These are phyloP conservation scores for Reticulascus tulasneorum DNA, from an alignment of 2,329 filamentous ascomycete genomes.

Conservation along the genomic window DNA sequence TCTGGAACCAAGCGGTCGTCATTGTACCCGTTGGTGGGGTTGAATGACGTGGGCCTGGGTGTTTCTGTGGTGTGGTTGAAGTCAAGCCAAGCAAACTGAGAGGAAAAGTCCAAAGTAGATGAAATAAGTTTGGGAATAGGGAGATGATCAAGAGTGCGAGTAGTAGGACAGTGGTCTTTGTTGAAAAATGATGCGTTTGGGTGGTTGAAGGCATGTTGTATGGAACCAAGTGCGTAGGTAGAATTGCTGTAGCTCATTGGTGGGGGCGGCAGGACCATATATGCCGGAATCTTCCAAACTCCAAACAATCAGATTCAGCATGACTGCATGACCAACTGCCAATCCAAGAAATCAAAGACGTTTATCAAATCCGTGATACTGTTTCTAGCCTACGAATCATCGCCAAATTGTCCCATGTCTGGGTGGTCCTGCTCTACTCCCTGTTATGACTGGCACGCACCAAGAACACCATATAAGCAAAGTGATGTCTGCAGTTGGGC, in stretches of 20 bases:
- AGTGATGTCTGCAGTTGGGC: no score
- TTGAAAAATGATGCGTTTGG: conserved; percentile 27
- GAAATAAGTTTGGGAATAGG: conserved; percentile 51
- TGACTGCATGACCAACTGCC: no score
- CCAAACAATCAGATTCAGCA: no score
- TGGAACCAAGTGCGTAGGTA: no score
- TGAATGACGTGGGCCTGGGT: conserved; percentile 18
- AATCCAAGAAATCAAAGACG: no score
- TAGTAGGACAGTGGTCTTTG: conserved; percentile 41
- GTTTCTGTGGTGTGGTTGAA: no score
- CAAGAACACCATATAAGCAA: no score
- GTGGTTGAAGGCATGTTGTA: conserved; percentile 35
- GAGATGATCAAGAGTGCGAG: conserved; percentile 44
- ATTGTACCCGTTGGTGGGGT: conserved; percentile 33
- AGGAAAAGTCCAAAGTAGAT: conserved; percentile 47
- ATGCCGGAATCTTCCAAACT: conserved; percentile 8
- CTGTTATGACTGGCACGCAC: no score
- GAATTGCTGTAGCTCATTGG: conserved; percentile 13
- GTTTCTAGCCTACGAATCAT: no score
- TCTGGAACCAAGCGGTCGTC: conserved; percentile 74
- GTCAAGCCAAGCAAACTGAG: conserved; percentile 31
- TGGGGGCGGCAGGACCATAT: conserved; percentile 18
- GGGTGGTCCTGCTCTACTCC: no score
- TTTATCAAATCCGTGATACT: no score
- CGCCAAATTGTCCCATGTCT: no score